Evolutionary conservation across 257 asterid genomes (phyloP).

Genomic region (Nyctanthes arbortristis): DNA sequence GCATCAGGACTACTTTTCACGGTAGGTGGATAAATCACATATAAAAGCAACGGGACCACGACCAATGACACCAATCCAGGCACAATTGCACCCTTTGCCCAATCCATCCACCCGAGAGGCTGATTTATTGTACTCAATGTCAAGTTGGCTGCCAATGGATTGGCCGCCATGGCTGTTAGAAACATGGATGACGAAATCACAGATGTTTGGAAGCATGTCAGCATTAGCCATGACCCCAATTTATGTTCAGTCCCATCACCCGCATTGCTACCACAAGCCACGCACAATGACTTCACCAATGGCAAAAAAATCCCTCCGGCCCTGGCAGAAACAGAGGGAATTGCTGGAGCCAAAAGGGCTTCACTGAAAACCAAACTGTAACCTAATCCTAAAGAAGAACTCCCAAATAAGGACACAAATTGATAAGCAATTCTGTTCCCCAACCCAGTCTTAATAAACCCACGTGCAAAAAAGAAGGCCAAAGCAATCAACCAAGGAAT

Average conservation of each 20-base stretch:
- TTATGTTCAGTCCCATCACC: conserved; percentile 92
- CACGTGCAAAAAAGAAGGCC: conserved; percentile 91
- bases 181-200: conserved; percentile 94
- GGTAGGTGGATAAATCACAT: conserved; percentile 74
- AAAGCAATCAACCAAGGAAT: conserved; percentile 94
- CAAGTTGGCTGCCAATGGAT: conserved; percentile 89
- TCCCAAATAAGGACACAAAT: conserved; percentile 79
- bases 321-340: conserved; percentile 91
- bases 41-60: conserved; percentile 78
- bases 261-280: conserved; percentile 84
- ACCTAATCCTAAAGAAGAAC: conserved; percentile 82
- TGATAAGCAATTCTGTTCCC: conserved; percentile 93
- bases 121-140: conserved; percentile 65
- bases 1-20: conserved; percentile 97
- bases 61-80: conserved; percentile 80
- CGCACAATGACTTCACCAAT: conserved; percentile 82
- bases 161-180: conserved; percentile 97
- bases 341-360: conserved; percentile 95
- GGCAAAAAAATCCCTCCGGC: conserved; percentile 98
- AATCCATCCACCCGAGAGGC: conserved; percentile 94
- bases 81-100: conserved; percentile 99
- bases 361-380: conserved; percentile 93
- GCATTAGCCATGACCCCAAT: conserved; percentile 93
- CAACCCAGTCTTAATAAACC: conserved; percentile 87
- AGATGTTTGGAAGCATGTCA: conserved; percentile 92